Conservation (phyloP, 1,139 yeast genomes). For the Yamadazyma friedrichii region DNA sequence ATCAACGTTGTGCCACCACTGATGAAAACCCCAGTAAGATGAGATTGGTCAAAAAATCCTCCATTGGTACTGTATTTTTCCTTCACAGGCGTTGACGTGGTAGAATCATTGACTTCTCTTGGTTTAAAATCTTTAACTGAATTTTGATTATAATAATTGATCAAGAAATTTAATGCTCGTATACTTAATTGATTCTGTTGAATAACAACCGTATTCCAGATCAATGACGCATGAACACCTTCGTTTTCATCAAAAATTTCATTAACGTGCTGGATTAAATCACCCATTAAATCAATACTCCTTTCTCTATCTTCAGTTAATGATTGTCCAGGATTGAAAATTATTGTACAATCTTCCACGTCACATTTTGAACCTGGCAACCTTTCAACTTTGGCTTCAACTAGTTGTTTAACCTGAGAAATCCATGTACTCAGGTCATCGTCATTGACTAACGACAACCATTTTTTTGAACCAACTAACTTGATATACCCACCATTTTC, state of each 20-base stretch:
- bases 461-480: conserved; percentile 49
- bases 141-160: conserved; percentile 29
- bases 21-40: conserved; percentile 45
- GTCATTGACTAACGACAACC: conserved; percentile 67
- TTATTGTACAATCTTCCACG: conserved; percentile 70
- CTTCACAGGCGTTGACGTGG: conserved; percentile 13
- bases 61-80: conserved; percentile 5
- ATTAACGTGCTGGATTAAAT: conserved; percentile 80
- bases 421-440: conserved; percentile 58
- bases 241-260: conserved; percentile 59
- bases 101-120: conserved; percentile 17
- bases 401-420: conserved; percentile 55
- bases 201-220: conserved; percentile 66
- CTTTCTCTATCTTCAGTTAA: conserved; percentile 63
- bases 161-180: conserved; percentile 52
- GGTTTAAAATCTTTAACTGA: conserved; percentile 25
- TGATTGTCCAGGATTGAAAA: conserved; percentile 69
- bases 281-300: conserved; percentile 72
- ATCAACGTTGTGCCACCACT: conserved; percentile 71
- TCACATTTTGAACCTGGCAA: conserved; percentile 76
- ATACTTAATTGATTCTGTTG: conserved; percentile 55
- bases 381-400: conserved; percentile 71
- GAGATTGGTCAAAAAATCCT: conserved; percentile 2
- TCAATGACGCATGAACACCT: conserved; percentile 76
- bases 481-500: conserved; percentile 83